phyloP scores from a whole-genome alignment of 371 early-diverging fungal species.

The Mortierella sp. region DNA sequence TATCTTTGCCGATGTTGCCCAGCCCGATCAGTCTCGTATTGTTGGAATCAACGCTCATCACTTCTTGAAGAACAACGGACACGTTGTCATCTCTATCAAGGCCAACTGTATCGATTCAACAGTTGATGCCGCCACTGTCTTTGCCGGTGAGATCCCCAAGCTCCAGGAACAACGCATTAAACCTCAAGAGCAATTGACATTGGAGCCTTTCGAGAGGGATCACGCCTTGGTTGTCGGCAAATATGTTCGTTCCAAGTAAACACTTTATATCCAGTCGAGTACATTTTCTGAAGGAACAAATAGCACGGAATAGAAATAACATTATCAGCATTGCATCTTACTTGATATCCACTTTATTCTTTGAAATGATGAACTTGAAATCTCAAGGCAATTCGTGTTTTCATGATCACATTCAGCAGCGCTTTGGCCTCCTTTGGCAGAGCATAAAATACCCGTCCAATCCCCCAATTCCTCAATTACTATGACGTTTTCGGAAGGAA shows the following conservation, averaged over 20 bases:
- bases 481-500: no score
- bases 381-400: not conserved
- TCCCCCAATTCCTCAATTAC: no score
- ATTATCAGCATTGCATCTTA: not conserved
- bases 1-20: constrained; percentile 99
- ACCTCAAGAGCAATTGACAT: constrained; percentile 99
- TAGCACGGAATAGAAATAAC: constrained; percentile 10
- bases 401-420: no score
- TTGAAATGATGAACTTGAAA: not conserved
- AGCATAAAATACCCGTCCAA: no score
- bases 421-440: no score
- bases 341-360: not conserved
- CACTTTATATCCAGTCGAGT: not conserved
- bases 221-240: constrained; percentile 99
- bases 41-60: constrained; percentile 99
- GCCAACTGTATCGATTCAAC: constrained; percentile 99
- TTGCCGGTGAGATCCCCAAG: constrained; percentile 99
- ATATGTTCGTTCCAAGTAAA: constrained; percentile 79
- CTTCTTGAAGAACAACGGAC: constrained; percentile 98
- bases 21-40: constrained; percentile 99
- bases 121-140: constrained; percentile 97
- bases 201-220: constrained; percentile 99
- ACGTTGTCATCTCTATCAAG: constrained; percentile 99
- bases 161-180: constrained; percentile 98
- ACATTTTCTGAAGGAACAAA: no score